Evolutionary conservation across 2,329 filamentous ascomycete species (phyloP).

Genomic region (Trichoderma pleuroti): DNA sequence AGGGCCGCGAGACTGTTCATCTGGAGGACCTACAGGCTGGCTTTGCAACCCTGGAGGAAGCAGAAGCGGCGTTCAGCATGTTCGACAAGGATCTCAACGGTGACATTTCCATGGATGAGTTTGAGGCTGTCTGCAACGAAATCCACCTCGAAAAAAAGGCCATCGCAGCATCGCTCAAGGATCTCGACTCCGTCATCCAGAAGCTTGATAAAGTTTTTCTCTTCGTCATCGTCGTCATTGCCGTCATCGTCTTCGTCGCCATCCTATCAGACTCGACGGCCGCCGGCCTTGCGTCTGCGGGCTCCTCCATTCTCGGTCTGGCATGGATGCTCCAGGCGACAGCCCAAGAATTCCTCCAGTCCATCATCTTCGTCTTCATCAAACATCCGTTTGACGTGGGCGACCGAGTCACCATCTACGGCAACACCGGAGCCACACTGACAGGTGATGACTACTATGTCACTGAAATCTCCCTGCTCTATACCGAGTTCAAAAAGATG

Average conservation of each 20-base stretch:
- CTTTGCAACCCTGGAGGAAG: slow-evolving; percentile 80
- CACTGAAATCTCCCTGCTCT: slow-evolving; percentile 86
- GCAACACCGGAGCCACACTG: slow-evolving; percentile 75
- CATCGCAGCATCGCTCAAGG: slow-evolving; percentile 90
- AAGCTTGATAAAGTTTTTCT: slow-evolving; percentile 88
- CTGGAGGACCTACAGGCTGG: slow-evolving; percentile 74
- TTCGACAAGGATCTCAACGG: slow-evolving; percentile 97
- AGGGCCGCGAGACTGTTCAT: slow-evolving; percentile 71
- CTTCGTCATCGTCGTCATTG: slow-evolving; percentile 78
- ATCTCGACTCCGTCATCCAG: slow-evolving; percentile 86
- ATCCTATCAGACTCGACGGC: slow-evolving; percentile 89
- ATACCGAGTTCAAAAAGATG: slow-evolving; percentile 99
- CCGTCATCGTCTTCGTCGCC: slow-evolving; percentile 81
- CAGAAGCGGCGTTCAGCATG: slow-evolving; percentile 82
- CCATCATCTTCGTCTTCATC: slow-evolving; percentile 91
- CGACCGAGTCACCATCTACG: slow-evolving; percentile 87
- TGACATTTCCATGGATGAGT: slow-evolving; percentile 91
- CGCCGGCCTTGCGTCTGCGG: slow-evolving; percentile 82
- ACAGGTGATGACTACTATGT: slow-evolving; percentile 93
- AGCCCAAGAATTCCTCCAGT: slow-evolving; percentile 91
- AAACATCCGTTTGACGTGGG: slow-evolving; percentile 98
- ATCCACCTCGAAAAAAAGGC: slow-evolving; percentile 93
- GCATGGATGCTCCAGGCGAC: slow-evolving; percentile 92
- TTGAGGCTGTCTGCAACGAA: slow-evolving; percentile 89
- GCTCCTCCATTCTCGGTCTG: slow-evolving; percentile 80